Evolutionary conservation across 768 basidiomycete genomes (phyloP).

Genomic region (Coprinopsis cinerea): DNA sequence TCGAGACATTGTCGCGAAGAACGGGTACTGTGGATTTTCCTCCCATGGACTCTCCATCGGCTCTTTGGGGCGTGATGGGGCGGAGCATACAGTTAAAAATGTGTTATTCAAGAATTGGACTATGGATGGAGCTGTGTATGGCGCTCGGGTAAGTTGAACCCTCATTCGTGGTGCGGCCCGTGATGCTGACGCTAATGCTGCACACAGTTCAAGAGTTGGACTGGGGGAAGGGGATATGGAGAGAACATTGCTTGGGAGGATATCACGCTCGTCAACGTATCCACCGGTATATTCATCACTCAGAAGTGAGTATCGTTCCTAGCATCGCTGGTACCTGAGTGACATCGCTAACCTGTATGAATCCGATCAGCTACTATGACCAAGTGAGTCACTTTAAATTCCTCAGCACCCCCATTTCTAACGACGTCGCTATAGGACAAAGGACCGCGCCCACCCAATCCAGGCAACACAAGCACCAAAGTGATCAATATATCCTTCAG

Average conservation of each 20-base stretch:
- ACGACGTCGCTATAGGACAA: no score
- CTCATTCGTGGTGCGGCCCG: background rate
- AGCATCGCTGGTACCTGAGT: background rate
- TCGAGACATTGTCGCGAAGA: constrained; percentile 36
- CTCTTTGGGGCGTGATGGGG: constrained; percentile 36
- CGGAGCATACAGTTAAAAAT: constrained; percentile 35
- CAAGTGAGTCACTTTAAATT: no score
- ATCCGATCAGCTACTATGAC: constrained; percentile 45
- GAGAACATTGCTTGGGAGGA: constrained; percentile 44
- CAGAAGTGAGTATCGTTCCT: constrained; percentile 28
- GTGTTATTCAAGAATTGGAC: constrained; percentile 44
- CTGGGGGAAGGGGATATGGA: constrained; percentile 41
- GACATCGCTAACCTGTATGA: background rate
- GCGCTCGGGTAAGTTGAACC: constrained; percentile 28
- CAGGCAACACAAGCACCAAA: constrained; percentile 28
- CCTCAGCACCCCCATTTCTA: no score
- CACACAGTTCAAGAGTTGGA: constrained; percentile 41
- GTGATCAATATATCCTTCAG: constrained; percentile 30
- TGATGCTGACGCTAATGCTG: background rate
- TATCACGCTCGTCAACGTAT: constrained; percentile 37
- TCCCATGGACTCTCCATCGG: constrained; percentile 46
- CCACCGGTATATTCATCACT: constrained; percentile 41
- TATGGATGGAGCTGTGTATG: constrained; percentile 44
- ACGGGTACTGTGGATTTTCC: constrained; percentile 40
- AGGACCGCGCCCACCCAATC: constrained; percentile 25